Base-by-base conservation (phyloP, 2,329 filamentous ascomycete species). In the Venturia effusa region DNA sequence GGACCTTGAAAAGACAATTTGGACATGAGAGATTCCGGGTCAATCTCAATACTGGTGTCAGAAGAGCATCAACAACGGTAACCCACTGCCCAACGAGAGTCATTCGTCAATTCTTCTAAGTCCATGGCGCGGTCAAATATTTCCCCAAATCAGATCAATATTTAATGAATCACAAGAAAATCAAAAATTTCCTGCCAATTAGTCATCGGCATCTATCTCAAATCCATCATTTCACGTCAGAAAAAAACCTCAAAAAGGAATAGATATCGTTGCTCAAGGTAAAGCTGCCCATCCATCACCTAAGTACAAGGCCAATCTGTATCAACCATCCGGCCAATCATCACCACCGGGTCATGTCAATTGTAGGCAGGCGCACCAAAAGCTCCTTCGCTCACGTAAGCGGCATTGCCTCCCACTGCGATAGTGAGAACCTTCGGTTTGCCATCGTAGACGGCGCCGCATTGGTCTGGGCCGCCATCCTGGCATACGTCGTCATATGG, bases 401-500 rank as follows among this genome's bases (percentile, higher is more conserved):
- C 61, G 1, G 13, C 48, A 41, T 63, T 63, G 5, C 81, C 82
- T 15, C 85, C 85, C 40, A 88, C 76, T 2, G 78, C 79, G 61
- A 88, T 78, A 0, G 80, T 84, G 68, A 87, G 76, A 65, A 83
- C 69, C 70, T 76, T 73, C 0, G 86, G 85, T 62, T 78, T 78
- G 2, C 77, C 73, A 70, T 86, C 84, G 66, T 79, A 83, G 24
- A 89, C 79, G 65, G 81, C 83, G 1, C 87, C 87, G 24, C 83
- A 84, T 74, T 87, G 84, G 71, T 88, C 84, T 4, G 72, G 70
- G 1, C 80, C 82, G 51, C 76, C 75, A n/a, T 74, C 74, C 4
- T 84, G 77, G 27, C 78, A 79, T 11, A 89, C 86, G 70, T 89
- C 86, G 69, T 89, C 86, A 68, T 88, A 89, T 0, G 86, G 79